Conservation (phyloP, 164 flowering plant species). For the Cinnamomum chago region DNA sequence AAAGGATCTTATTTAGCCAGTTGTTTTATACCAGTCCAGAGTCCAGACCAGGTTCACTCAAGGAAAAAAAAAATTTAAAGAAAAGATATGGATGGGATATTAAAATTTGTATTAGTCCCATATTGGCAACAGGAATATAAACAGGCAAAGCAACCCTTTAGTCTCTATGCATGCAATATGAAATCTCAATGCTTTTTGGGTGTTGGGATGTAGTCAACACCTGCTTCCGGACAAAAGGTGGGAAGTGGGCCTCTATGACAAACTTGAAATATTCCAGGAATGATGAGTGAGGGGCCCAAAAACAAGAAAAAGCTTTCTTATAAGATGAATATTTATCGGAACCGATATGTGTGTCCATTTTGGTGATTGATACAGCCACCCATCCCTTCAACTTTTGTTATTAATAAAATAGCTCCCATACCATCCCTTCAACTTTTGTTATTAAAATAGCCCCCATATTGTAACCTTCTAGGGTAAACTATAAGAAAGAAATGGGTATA, state of each 20-base stretch:
- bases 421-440: background rate
- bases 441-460: background rate
- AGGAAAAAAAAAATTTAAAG: background rate
- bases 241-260: conserved; percentile 37
- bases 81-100: background rate
- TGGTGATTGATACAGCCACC: background rate
- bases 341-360: background rate
- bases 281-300: conserved; percentile 44
- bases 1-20: conserved; percentile 21
- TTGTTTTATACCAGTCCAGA: conserved; percentile 1
- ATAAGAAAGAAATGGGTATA: background rate
- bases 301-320: conserved; percentile 16
- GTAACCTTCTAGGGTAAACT: too few species aligned
- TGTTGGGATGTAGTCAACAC: conserved; percentile 42
- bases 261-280: conserved; percentile 53
- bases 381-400: background rate
- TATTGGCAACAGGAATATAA: background rate
- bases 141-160: background rate
- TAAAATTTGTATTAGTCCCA: background rate
- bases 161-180: background rate
- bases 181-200: conserved; percentile 12
- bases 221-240: conserved; percentile 58
- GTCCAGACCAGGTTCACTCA: conserved; percentile 3
- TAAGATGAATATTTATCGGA: background rate
- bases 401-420: too few species aligned